Evolutionary conservation across 495 filamentous ascomycete species (phyloP), one percentile per base, ranked within the genome.

Genomic region (Penicillium cinerascens): DNA sequence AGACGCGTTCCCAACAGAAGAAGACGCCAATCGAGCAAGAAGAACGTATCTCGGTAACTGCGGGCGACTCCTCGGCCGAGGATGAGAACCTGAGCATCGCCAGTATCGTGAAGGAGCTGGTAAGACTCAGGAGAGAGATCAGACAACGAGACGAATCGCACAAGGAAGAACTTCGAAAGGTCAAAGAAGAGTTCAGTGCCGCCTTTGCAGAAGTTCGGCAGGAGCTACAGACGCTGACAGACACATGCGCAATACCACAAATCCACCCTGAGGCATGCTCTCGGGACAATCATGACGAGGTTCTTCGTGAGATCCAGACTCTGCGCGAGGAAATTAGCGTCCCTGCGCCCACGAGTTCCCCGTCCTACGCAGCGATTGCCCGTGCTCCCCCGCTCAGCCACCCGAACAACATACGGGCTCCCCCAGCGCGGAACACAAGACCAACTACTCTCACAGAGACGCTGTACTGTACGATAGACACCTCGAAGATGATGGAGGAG

Each of bases 361-460:
- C n/a, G n/a, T n/a, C n/a, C n/a, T n/a, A n/a, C n/a, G 40, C 52
- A 62, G 49, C 65, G 45, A 59, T 56, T 40, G 51, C 42, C 50
- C 44, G 61, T 52, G 60, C 52, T 44, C 54, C 58, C 25, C 57
- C 51, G 20, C 10, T n/a, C 41, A 59, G 55, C 38, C 7, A 62
- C 55, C 55, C 55, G 10, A 55, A 55, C 29, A 58, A 62, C 22
- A 58, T 58, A 55, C 48, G 47, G 47, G 55, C 37, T 0, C 47
- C 58, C 6, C 52, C 44, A 48, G 40, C 59, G 37, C 20, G 7
- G 70, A 87, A n/a, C n/a, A n/a, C n/a, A n/a, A n/a, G n/a, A n/a
- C n/a, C n/a, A n/a, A n/a, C n/a, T n/a, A n/a, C n/a, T 90, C 52
- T 58, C 44, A 62, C 59, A 44, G 59, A 62, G 17, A 58, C 55